phyloP scores from a whole-genome alignment of 1,139 yeast species.

The Candida sp. region DNA sequence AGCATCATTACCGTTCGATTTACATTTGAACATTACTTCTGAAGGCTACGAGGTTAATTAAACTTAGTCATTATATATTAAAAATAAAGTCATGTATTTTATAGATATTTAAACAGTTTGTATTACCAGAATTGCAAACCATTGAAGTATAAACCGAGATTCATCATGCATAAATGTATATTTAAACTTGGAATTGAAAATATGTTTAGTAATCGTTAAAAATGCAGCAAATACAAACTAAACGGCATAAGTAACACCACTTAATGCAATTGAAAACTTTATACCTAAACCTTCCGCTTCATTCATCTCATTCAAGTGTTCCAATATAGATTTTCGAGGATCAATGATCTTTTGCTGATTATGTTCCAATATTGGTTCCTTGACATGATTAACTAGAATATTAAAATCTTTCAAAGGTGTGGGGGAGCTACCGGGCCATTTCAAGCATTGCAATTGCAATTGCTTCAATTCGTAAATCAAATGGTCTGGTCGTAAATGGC shows the following conservation, averaged over 20 bases:
- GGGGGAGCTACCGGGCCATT: constrained; percentile 7
- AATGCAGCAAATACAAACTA: constrained; percentile 5
- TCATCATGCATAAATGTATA: neutral
- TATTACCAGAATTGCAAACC: constrained; percentile 1
- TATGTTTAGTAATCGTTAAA: neutral
- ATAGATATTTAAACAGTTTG: neutral
- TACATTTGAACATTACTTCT: constrained; percentile 55
- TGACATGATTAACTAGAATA: constrained; percentile 69
- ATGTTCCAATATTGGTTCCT: constrained; percentile 39
- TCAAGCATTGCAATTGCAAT: constrained; percentile 22
- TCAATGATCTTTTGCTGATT: constrained; percentile 24
- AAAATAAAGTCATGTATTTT: neutral
- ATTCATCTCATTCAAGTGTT: constrained; percentile 44
- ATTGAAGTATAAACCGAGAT: neutral
- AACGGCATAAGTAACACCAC: constrained; percentile 38
- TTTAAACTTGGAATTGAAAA: neutral
- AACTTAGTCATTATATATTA: neutral
- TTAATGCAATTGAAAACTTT: constrained; percentile 48
- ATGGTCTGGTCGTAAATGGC: constrained; percentile 73
- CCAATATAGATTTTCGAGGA: constrained; percentile 52
- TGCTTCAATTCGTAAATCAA: constrained; percentile 53
- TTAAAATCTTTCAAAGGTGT: constrained; percentile 46
- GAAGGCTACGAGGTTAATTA: constrained; percentile 63
- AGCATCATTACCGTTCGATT: constrained; percentile 67
- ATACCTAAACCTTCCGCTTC: constrained; percentile 31